Conservation (phyloP, 2,329 filamentous ascomycete genomes). For the Didymella keratinophila region DNA sequence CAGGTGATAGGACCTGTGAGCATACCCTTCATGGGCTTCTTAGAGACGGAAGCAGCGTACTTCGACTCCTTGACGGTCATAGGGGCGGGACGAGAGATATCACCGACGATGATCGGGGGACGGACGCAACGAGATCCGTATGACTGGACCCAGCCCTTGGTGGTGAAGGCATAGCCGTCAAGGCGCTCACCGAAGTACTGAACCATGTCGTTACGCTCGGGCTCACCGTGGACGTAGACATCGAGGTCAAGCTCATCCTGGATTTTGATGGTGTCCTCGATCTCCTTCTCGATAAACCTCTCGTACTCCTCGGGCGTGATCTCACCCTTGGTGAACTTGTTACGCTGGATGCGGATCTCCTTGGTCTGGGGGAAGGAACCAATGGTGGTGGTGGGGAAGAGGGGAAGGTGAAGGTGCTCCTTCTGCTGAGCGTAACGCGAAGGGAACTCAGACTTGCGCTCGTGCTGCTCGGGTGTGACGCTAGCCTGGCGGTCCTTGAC, state of each 20-base stretch:
- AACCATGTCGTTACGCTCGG: conserved; percentile 99
- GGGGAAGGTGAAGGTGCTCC: conserved; percentile 88
- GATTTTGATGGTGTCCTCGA: conserved; percentile 91
- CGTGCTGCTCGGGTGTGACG: conserved; percentile 84
- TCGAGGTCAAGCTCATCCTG: conserved; percentile 98
- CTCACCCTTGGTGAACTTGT: conserved; percentile 99
- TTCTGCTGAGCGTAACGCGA: conserved; percentile 86
- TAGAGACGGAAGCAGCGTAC: conserved; percentile 94
- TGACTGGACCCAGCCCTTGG: conserved; percentile 97
- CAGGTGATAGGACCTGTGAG: conserved; percentile 99
- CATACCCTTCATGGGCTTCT: conserved; percentile 99
- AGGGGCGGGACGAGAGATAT: conserved; percentile 93
- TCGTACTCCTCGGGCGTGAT: conserved; percentile 93
- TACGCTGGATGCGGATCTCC: conserved; percentile 95
- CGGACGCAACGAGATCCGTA: conserved; percentile 99
- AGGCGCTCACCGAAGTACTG: conserved; percentile 99
- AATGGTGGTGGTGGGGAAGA: conserved; percentile 99
- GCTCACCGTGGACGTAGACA: conserved; percentile 97
- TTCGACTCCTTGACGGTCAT: conserved; percentile 99
- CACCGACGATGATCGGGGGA: conserved; percentile 97
- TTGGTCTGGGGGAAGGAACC: conserved; percentile 99
- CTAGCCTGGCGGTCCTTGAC: conserved; percentile 96
- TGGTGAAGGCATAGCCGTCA: conserved; percentile 97
- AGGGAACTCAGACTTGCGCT: conserved; percentile 90
- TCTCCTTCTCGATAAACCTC: conserved; percentile 99